These are phyloP conservation scores for Tanacetum coccineum DNA, from an alignment of 129 eudicot genomes.

Conservation along the genomic window DNA sequence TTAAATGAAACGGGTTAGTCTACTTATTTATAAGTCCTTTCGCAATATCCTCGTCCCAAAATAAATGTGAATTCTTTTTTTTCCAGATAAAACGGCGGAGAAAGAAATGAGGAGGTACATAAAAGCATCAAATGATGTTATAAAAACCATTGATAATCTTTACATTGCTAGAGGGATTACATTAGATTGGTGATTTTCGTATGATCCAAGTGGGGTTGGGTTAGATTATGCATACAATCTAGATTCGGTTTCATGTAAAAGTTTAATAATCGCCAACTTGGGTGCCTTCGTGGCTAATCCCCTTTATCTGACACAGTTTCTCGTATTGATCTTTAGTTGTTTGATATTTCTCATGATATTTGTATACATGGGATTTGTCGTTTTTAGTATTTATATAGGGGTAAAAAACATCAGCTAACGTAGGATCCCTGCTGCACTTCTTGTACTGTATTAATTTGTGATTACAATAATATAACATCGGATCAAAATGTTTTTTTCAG, in stretches of 20 bases:
- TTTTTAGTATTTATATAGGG: background rate
- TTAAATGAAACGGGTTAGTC: conserved; percentile 78
- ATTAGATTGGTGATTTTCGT: conserved; percentile 75
- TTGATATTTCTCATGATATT: conserved; percentile 1
- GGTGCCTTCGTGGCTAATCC: conserved; percentile 14
- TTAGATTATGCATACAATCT: conserved; percentile 12
- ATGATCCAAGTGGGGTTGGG: conserved; percentile 17
- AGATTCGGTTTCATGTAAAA: conserved; percentile 6
- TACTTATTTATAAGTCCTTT: background rate
- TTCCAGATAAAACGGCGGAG: conserved; percentile 75
- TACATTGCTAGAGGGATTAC: conserved; percentile 56
- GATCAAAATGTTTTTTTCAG: too few species aligned
- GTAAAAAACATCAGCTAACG: background rate
- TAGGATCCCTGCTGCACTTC: conserved; percentile 2
- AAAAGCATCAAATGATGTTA: conserved; percentile 57
- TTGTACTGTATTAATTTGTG: background rate
- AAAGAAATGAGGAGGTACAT: conserved; percentile 82
- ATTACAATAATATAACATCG: background rate
- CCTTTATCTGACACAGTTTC: conserved; percentile 4
- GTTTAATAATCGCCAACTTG: conserved; percentile 17
- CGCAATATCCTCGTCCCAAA: too few species aligned
- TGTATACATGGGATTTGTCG: conserved; percentile 8
- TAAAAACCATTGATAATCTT: conserved; percentile 70
- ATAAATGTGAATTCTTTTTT: background rate
- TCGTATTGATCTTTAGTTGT: background rate